Evolutionary conservation across 1,139 yeast genomes (phyloP), one percentile per base, ranked within the genome.

Genomic region (Lodderomyces elongisporus): DNA sequence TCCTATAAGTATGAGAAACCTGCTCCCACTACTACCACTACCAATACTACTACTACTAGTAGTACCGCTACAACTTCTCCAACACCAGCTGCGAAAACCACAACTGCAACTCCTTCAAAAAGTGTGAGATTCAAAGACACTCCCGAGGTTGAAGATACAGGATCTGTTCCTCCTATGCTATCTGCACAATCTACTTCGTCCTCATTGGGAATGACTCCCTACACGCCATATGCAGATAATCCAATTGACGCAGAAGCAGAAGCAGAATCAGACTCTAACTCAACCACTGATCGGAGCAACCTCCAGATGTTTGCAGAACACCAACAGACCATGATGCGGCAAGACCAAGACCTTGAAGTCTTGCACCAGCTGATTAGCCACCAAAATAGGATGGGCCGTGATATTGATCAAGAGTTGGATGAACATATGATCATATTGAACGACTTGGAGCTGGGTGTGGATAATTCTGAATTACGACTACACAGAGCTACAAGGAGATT

Each of bases 371-470:
- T 87, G 14, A 79, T 85, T 1, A 61, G 69, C 20, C 64, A 79
- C 20, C 95, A 84, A 53, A 78, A 77, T 42, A 66, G 66, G 23
- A 72, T 85, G 61, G 83, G 93, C 7, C 48, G 70, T 12, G 69
- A 66, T 30, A 84, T 85, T 20, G 75, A 80, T 46, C 69, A 64
- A 14, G 95, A 85, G 49, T 54, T 85, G 17, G 79, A 74, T 38
- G 75, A 76, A 25, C 95, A 85, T 42, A 56, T 82, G 46, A 80
- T 80, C 17, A 47, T 85, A 26, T 60, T 85, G 38, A 77, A 77
- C 44, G 94, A 85, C 47, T 65, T 85, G 31, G 95, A 85, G 46
- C 59, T 60, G 23, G 79, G 83, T 14, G 74, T 83, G 10, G 88
- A 79, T 41, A 48, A 61, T 21, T 70, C 84, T 5, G 70, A 69